Evolutionary conservation across 129 eudicot species (phyloP).

Genomic region (Tagetes patula): DNA sequence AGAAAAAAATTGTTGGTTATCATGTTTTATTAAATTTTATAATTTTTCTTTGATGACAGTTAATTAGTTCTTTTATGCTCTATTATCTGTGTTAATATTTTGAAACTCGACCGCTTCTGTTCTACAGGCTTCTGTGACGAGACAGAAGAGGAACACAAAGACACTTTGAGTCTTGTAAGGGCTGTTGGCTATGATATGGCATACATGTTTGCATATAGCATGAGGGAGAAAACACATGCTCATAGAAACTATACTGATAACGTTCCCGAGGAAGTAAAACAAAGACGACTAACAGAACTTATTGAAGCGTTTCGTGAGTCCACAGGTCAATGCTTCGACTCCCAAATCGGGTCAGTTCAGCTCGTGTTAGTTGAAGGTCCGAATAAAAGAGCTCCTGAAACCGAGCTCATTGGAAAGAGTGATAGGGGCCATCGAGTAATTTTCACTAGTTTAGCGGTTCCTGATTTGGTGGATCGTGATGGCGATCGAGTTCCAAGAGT

Average conservation of each 20-base stretch:
- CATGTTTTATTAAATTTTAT: too few species aligned
- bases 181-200: conserved; percentile 97
- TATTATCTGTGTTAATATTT: conserved; percentile 7
- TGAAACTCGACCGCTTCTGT: conserved; percentile 9
- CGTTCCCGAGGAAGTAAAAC: conserved; percentile 81
- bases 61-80: background rate
- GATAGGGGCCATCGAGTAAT: conserved; percentile 90
- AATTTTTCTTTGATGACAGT: background rate
- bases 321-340: conserved; percentile 82
- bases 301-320: conserved; percentile 85
- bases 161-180: conserved; percentile 70
- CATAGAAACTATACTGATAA: conserved; percentile 83
- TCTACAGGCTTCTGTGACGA: conserved; percentile 91
- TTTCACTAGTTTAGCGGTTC: conserved; percentile 51
- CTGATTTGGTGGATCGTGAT: conserved; percentile 47
- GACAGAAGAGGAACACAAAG: conserved; percentile 87
- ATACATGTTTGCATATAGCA: conserved; percentile 98
- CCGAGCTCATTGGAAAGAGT: conserved; percentile 97
- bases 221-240: conserved; percentile 99
- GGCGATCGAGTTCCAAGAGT: conserved; percentile 61
- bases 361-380: conserved; percentile 98
- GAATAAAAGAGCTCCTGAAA: conserved; percentile 86
- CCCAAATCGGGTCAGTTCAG: conserved; percentile 70
- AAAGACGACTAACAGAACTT: conserved; percentile 82
- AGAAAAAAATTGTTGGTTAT: too few species aligned